Percentiles rank a stretch among this genome's conserved stretches.
These are phyloP conservation scores for Candida dubliniensis DNA, from an alignment of 1,139 yeast genomes.

Conservation along the genomic window DNA sequence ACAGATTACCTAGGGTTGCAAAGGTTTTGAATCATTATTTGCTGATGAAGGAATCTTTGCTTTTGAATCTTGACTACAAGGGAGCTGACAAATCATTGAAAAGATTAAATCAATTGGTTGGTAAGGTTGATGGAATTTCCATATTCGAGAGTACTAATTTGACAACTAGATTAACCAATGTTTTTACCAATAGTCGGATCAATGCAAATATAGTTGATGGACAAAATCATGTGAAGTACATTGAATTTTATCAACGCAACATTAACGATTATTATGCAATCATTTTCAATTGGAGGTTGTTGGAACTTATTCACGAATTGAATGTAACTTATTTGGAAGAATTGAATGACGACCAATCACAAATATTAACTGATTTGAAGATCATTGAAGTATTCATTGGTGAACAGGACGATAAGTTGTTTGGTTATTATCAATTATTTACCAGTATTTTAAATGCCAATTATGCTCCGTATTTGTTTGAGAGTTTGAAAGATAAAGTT, in stretches of 20 bases:
- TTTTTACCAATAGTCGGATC: constrained; percentile 23
- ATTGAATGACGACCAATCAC: constrained; percentile 15
- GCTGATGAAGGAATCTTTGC: constrained; percentile 28
- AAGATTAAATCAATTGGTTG: constrained; percentile 28
- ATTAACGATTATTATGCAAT: constrained; percentile 26
- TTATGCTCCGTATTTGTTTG: constrained; percentile 22
- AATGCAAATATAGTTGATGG: constrained; percentile 28
- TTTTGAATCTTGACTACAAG: constrained; percentile 33
- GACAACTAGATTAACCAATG: constrained; percentile 29
- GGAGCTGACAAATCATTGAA: constrained; percentile 26
- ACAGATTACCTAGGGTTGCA: constrained; percentile 22
- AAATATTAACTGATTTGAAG: constrained; percentile 26
- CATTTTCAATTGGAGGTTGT: constrained; percentile 38
- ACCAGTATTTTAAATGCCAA: constrained; percentile 31
- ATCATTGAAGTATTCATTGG: constrained; percentile 22
- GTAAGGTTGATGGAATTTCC: constrained; percentile 34
- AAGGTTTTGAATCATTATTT: constrained; percentile 26
- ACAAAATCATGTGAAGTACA: constrained; percentile 31
- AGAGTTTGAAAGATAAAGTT: constrained; percentile 21
- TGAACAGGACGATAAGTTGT: constrained; percentile 12
- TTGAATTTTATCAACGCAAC: constrained; percentile 28
- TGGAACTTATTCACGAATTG: constrained; percentile 37
- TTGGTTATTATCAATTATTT: constrained; percentile 28
- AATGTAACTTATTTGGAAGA: constrained; percentile 29
- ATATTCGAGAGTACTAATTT: constrained; percentile 32